phyloP scores from a whole-genome alignment of 495 filamentous ascomycete genomes.

The Amniculicola lignicola region DNA sequence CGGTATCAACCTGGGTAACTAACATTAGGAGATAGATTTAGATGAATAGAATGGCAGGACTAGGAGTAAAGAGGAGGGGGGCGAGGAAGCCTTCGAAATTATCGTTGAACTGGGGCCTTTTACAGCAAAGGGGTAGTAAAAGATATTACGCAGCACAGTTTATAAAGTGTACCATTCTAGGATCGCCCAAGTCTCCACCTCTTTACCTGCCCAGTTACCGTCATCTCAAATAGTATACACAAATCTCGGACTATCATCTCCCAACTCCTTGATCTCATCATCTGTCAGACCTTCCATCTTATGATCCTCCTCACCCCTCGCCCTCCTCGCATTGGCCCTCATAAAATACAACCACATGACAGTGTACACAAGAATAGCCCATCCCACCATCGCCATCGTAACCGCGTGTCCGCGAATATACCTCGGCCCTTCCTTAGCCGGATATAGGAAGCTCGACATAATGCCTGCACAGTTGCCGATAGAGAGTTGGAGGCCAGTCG shows the following conservation, averaged over 20 bases:
- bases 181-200: too few species aligned
- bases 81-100: too few species aligned
- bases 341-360: slow-evolving; percentile 56
- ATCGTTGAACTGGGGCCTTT: too few species aligned
- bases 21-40: too few species aligned
- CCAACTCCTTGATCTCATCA: slow-evolving; percentile 65
- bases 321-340: slow-evolving; percentile 55
- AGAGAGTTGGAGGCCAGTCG: slow-evolving; percentile 66
- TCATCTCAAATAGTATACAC: slow-evolving; percentile 46
- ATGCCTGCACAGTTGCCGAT: slow-evolving; percentile 67
- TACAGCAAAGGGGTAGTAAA: too few species aligned
- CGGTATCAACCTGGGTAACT: too few species aligned
- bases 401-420: slow-evolving; percentile 56
- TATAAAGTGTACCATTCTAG: too few species aligned
- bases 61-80: too few species aligned
- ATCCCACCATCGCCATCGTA: slow-evolving; percentile 52
- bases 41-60: too few species aligned
- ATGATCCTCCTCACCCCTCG: slow-evolving; percentile 51
- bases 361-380: slow-evolving; percentile 48
- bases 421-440: slow-evolving; percentile 44
- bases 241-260: slow-evolving; percentile 64
- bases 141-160: too few species aligned
- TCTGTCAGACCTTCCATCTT: slow-evolving; percentile 56
- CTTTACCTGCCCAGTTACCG: too few species aligned
- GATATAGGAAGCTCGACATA: slow-evolving; percentile 59